Evolutionary conservation across 106 monocot genomes (phyloP).

Genomic region (Ottelia alismoides): DNA sequence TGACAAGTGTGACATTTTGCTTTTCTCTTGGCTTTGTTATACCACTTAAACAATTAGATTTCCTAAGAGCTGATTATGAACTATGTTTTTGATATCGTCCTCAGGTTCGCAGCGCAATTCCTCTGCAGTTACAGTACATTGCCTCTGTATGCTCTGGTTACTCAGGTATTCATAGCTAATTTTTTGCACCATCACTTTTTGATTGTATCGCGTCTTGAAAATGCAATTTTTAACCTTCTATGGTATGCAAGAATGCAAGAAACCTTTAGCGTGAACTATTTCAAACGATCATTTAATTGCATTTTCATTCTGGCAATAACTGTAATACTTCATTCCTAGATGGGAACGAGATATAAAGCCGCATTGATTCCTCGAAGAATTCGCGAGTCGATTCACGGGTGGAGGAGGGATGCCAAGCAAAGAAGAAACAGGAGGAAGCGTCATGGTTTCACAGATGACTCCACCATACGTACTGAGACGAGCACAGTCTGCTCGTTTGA

Average conservation of each 20-base stretch:
- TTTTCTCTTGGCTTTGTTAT: neutral
- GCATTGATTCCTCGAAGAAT: constrained; percentile 68
- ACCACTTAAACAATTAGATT: no score
- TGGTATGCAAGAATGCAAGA: neutral
- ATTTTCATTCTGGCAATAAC: neutral
- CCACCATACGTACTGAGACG: constrained; percentile 43
- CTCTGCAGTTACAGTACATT: constrained; percentile 96
- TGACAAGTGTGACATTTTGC: neutral
- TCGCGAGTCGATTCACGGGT: constrained; percentile 78
- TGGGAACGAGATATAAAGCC: constrained; percentile 87
- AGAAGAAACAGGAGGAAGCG: constrained; percentile 22
- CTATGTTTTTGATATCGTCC: neutral
- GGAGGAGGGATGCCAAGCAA: constrained; percentile 63
- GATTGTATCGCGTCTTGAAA: no score
- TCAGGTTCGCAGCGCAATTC: constrained; percentile 86
- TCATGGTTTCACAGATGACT: constrained; percentile 41
- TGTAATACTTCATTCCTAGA: constrained; percentile 18
- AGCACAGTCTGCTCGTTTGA: constrained; percentile 15
- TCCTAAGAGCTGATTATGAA: no score
- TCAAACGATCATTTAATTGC: neutral
- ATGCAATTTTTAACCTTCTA: no score
- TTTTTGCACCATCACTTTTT: no score
- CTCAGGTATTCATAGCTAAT: constrained; percentile 92
- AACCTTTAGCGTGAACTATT: neutral
- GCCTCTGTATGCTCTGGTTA: constrained; percentile 90